Conservation (phyloP, 495 filamentous ascomycete species). For the Hypomontagnella submonticulosa region DNA sequence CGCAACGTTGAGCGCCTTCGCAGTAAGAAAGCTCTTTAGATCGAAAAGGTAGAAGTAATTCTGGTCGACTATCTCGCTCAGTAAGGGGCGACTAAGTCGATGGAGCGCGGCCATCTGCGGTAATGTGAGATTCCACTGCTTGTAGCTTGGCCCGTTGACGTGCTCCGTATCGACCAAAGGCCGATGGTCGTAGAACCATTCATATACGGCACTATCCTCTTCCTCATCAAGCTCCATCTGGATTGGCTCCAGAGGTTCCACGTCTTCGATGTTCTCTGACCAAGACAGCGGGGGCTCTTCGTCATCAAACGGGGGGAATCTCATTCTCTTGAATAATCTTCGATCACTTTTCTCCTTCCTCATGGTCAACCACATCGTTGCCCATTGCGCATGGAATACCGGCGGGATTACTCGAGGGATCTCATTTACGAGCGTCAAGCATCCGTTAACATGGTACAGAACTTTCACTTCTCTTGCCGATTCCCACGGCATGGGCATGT, state of each 20-base stretch:
- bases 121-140: conserved; percentile 91
- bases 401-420: conserved; percentile 97
- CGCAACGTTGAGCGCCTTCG: conserved; percentile 96
- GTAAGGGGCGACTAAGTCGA: conserved; percentile 87
- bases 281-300: conserved; percentile 97
- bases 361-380: conserved; percentile 99
- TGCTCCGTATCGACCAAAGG: conserved; percentile 92
- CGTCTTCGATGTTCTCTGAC: conserved; percentile 99
- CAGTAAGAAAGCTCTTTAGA: conserved; percentile 91
- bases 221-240: conserved; percentile 98
- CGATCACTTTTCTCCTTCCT: conserved; percentile 96
- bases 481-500: conserved; percentile 99
- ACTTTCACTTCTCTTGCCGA: conserved; percentile 95
- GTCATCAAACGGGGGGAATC: conserved; percentile 98
- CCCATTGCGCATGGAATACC: conserved; percentile 99
- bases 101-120: conserved; percentile 97
- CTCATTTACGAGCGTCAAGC: conserved; percentile 96
- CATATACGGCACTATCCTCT: conserved; percentile 91
- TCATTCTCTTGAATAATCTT: conserved; percentile 98
- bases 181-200: conserved; percentile 98
- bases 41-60: conserved; percentile 99
- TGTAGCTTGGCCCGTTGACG: conserved; percentile 97
- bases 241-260: conserved; percentile 96
- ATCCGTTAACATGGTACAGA: conserved; percentile 97
- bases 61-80: conserved; percentile 92